Conservation (phyloP, 164 flowering plant species). For the Annona squamosa region DNA sequence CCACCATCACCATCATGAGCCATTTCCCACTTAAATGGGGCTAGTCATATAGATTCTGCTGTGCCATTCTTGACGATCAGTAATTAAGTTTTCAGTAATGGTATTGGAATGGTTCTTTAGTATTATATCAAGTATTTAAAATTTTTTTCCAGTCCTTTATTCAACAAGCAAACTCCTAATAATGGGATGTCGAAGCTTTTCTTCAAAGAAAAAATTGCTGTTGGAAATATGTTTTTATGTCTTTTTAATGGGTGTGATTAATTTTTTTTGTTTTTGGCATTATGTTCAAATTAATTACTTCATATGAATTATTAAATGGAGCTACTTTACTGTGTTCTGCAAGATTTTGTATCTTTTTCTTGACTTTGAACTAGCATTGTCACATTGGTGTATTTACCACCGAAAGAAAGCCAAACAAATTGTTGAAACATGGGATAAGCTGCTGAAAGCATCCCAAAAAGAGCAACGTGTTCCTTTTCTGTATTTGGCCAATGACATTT, state of each 20-base stretch:
- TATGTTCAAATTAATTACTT: neutral
- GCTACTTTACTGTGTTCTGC: neutral
- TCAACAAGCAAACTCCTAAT: neutral
- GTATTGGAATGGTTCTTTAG: no score
- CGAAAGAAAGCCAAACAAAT: constrained; percentile 80
- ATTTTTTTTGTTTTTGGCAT: neutral
- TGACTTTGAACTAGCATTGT: constrained; percentile 56
- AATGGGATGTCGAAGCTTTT: neutral
- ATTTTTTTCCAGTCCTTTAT: no score
- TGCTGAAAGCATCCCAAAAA: constrained; percentile 56
- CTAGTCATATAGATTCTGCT: no score
- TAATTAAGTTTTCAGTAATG: no score
- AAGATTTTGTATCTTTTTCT: constrained; percentile 14
- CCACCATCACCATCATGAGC: no score
- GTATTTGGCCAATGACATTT: constrained; percentile 94
- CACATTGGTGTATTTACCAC: constrained; percentile 98
- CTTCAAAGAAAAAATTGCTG: neutral
- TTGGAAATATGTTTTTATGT: neutral
- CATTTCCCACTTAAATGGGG: no score
- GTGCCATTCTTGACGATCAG: no score
- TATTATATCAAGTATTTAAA: neutral
- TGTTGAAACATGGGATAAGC: constrained; percentile 85
- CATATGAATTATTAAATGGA: neutral
- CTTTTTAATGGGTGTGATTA: neutral
- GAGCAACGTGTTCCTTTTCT: constrained; percentile 66